Conservation (phyloP, 768 basidiomycete species). For the Boletus fagicola region DNA sequence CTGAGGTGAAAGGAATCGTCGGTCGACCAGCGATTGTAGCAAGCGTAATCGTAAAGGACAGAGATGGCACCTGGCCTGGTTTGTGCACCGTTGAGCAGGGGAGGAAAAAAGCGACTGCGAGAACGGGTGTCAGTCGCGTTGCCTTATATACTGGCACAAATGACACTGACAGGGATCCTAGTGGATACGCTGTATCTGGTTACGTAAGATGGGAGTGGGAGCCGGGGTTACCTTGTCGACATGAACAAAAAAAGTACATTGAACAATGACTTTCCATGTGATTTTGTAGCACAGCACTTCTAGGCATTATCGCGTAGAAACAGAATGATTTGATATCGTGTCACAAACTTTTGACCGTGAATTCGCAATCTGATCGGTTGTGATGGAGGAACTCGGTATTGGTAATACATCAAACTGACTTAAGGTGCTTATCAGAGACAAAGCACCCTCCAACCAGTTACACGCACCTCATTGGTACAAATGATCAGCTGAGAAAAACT, state of each 20-base stretch:
- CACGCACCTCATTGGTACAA: slow-evolving; percentile 9
- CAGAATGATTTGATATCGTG: not conserved
- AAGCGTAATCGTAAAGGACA: slow-evolving; percentile 7
- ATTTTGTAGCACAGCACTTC: not conserved
- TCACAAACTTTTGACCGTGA: not conserved
- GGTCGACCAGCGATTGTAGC: slow-evolving; percentile 19
- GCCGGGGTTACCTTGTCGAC: slow-evolving; percentile 28
- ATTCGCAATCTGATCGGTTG: slow-evolving; percentile 10
- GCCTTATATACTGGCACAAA: slow-evolving; percentile 9
- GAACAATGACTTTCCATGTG: slow-evolving; percentile 10
- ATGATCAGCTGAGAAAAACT: slow-evolving; percentile 5
- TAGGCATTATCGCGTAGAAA: slow-evolving; percentile 16
- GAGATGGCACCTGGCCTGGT: slow-evolving; percentile 23
- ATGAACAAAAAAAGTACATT: not conserved
- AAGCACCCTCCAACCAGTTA: not conserved
- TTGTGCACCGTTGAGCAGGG: not conserved
- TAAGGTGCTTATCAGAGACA: slow-evolving; percentile 7
- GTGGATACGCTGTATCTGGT: not conserved
- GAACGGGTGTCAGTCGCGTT: not conserved
- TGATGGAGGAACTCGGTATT: not conserved
- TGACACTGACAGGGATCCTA: not conserved
- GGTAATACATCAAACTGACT: not conserved
- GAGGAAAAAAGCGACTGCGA: not conserved
- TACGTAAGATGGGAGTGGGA: slow-evolving; percentile 16
- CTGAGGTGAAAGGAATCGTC: not conserved